Evolutionary conservation across 805 yeast genomes (phyloP).

Genomic region (Pichia paraexigua): DNA sequence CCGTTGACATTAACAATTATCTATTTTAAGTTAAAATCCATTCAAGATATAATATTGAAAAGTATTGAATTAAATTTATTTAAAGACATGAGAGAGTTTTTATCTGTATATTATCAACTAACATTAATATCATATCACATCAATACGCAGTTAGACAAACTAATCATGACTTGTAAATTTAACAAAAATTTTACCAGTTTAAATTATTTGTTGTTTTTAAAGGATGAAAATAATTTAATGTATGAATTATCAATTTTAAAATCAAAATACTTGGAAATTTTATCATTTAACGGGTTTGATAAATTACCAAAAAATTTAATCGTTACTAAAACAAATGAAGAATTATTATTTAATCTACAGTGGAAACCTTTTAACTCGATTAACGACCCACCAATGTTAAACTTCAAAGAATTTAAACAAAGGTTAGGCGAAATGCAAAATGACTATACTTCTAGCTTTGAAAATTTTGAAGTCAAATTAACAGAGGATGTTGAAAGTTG

Average conservation of each 20-base stretch:
- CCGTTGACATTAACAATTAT: slow-evolving; percentile 69
- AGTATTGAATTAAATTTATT: slow-evolving; percentile 74
- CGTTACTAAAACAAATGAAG: slow-evolving; percentile 20
- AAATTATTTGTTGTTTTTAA: slow-evolving; percentile 1
- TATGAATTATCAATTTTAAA: slow-evolving; percentile 22
- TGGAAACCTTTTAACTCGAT: slow-evolving; percentile 75
- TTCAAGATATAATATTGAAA: slow-evolving; percentile 63
- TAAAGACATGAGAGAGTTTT: slow-evolving; percentile 55
- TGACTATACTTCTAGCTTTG: neutral
- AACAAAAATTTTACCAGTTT: neutral
- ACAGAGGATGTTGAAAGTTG: slow-evolving; percentile 10
- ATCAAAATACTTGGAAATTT: slow-evolving; percentile 19
- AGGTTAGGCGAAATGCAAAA: slow-evolving; percentile 6
- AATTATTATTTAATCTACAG: slow-evolving; percentile 45
- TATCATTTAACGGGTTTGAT: slow-evolving; percentile 19
- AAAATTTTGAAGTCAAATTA: neutral
- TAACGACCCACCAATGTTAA: slow-evolving; percentile 66
- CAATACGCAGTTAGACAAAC: slow-evolving; percentile 1
- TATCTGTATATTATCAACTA: slow-evolving; percentile 61
- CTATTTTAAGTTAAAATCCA: slow-evolving; percentile 54
- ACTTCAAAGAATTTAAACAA: slow-evolving; percentile 31
- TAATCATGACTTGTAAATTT: neutral
- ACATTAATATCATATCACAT: slow-evolving; percentile 18
- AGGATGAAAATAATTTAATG: slow-evolving; percentile 2
- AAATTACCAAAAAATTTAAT: slow-evolving; percentile 22